Evolutionary conservation across 345 rosid species (phyloP).

Genomic region (Camelina hispida): DNA sequence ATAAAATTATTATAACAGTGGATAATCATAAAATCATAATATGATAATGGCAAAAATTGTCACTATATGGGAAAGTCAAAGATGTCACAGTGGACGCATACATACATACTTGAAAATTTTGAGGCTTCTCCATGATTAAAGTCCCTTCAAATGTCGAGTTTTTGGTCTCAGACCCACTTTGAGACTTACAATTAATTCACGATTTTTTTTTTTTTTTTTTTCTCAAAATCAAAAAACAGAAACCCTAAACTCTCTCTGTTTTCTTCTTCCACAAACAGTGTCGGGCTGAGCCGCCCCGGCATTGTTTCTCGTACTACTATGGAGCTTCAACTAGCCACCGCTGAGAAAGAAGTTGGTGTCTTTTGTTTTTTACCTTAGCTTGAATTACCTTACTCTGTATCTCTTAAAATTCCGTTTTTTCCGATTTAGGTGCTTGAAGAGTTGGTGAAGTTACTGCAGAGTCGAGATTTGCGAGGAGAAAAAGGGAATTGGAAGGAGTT

Average conservation of each 20-base stretch:
- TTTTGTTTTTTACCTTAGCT: neutral
- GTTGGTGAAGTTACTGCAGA: slow-evolving; percentile 61
- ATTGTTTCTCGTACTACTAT: neutral
- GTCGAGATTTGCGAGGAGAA: slow-evolving; percentile 52
- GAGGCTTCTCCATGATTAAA: no score
- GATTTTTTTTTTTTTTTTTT: no score
- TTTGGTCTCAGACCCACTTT: no score
- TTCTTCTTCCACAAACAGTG: neutral
- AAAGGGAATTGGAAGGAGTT: slow-evolving; percentile 73
- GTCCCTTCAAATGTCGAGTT: no score
- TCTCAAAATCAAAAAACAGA: no score
- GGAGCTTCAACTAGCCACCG: slow-evolving; percentile 24
- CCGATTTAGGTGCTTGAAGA: slow-evolving; percentile 58
- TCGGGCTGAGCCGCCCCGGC: neutral
- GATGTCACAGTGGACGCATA: no score
- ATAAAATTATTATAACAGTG: no score
- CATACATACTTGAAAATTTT: no score
- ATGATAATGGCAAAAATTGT: no score
- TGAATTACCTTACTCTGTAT: neutral
- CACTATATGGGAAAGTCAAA: no score
- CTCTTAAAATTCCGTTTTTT: neutral
- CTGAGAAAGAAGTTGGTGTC: slow-evolving; percentile 14
- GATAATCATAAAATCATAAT: no score
- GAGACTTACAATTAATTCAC: no score
- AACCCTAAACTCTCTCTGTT: neutral